Conservation (phyloP, 2,329 filamentous ascomycete genomes). For the Botryotinia globosa region DNA sequence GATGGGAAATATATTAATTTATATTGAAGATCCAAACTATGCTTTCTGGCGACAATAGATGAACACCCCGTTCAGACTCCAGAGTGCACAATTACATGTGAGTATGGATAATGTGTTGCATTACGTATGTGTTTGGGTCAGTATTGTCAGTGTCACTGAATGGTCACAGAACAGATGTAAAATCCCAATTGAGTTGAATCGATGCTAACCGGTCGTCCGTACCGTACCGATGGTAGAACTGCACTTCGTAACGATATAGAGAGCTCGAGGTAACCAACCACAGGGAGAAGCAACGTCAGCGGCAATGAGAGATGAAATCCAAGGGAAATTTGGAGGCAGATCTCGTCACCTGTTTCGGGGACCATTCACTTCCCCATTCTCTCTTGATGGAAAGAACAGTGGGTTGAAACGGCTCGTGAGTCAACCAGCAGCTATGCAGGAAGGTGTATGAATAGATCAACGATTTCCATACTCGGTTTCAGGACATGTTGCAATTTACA, state of each 20-base stretch:
- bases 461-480: neutral
- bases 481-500: neutral
- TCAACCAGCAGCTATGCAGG: neutral
- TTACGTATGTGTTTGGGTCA: slow-evolving; percentile 6
- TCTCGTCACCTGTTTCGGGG: neutral
- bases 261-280: neutral
- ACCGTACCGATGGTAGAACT: neutral
- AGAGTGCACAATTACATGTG: neutral
- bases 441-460: slow-evolving; percentile 1
- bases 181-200: slow-evolving; percentile 6
- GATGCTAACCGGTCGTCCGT: neutral
- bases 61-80: neutral
- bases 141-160: neutral
- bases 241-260: neutral
- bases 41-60: neutral
- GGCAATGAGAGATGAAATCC: neutral
- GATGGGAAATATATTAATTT: slow-evolving; percentile 8
- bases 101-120: slow-evolving; percentile 1
- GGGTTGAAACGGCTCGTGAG: neutral
- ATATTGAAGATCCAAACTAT: slow-evolving; percentile 2
- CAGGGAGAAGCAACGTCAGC: neutral
- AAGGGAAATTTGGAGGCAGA: neutral
- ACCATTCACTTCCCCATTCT: neutral
- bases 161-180: neutral
- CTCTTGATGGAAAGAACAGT: neutral